Evolutionary conservation across 768 basidiomycete genomes (phyloP), one percentile per base, ranked within the genome.

Genomic region (Russula sp.): DNA sequence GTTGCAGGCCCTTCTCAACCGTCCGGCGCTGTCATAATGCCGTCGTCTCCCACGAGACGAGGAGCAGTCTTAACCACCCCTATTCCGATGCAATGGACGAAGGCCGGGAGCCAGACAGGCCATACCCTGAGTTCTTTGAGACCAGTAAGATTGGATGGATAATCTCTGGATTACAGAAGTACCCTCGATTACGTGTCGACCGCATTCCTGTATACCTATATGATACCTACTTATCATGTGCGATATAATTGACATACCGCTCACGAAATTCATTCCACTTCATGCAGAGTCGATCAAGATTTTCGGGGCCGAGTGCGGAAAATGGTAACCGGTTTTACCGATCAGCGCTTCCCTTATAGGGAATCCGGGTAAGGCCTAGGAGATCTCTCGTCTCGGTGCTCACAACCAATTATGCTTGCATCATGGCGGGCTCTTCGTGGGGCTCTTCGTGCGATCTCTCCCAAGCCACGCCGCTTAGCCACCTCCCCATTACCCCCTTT

Each of bases 141-240:
- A 22, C 48, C 59, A n/a, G 48, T 60, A 40, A 51, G 34, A 16
- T 27, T 64, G 18, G 63, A 64, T 22, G 63, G 63, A 51, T 64
- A 54, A 60, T 37, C 16, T 44, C 9, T 32, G 18, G 27, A 27
- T 6, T 16, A 48, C 14, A 16, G 34, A 45, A 37, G 31, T 34
- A 16, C 53, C 13, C 27, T 16, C 14, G 58, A 64, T 48, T 35
- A 50, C 34, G 18, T 47, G 11, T 27, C 32, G 40, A 34, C 32
- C 35, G 18, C 40, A 59, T 47, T n/a, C 13, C 20, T 51, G 27
- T 58, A 42, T 60, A 64, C 58, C 63, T 63, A 35, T 51, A 63
- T 37, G 42, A 39, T 59, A 59, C 57, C 39, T 58, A 37, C 40
- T 35, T 39, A 52, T 18, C 20, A 32, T 51, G n/a, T 50, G 18